Evolutionary conservation across 108 stramenopile genomes (phyloP).

Genomic region (Conticribra weissflogii): DNA sequence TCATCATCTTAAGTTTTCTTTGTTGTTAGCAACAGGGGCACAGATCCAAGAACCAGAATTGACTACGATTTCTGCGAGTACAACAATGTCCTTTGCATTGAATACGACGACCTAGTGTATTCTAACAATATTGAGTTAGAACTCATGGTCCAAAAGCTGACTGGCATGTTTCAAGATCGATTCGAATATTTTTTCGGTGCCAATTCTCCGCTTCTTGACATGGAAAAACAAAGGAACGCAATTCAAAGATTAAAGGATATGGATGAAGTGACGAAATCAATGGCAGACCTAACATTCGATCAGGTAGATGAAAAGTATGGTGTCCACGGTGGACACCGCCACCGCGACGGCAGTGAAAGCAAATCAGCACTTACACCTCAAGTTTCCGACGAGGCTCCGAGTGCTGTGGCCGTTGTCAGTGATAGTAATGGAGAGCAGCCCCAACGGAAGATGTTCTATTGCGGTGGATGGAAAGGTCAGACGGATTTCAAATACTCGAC

Average conservation of each 20-base stretch:
- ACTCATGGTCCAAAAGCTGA: slow-evolving; percentile 15
- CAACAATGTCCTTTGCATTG: slow-evolving; percentile 39
- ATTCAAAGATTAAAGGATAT: slow-evolving; percentile 29
- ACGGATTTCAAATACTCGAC: slow-evolving; percentile 25
- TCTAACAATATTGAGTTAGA: slow-evolving; percentile 23
- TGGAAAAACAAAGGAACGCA: slow-evolving; percentile 15
- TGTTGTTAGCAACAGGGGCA: slow-evolving; percentile 23
- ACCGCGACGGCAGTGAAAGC: slow-evolving; percentile 11
- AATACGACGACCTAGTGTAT: slow-evolving; percentile 31
- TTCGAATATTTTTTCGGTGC: slow-evolving; percentile 44
- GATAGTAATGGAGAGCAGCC: neutral
- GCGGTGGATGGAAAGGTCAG: slow-evolving; percentile 29
- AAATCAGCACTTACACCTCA: too few relatives aligned
- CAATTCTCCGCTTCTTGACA: slow-evolving; percentile 8
- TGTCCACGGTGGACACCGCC: slow-evolving; percentile 23
- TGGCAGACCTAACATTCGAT: neutral
- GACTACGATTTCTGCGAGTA: slow-evolving; percentile 27
- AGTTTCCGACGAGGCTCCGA: neutral
- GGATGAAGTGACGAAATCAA: slow-evolving; percentile 16
- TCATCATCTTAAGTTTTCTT: slow-evolving; percentile 25
- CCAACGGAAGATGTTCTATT: slow-evolving; percentile 30
- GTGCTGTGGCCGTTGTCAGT: neutral
- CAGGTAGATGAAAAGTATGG: slow-evolving; percentile 9
- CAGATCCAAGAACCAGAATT: slow-evolving; percentile 18
- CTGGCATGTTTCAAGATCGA: slow-evolving; percentile 8